Percentiles rank a stretch among this genome's conserved stretches.
These are phyloP conservation scores for Trypanosoma vivax DNA, from an alignment of 208 protist species.

Conservation along the genomic window DNA sequence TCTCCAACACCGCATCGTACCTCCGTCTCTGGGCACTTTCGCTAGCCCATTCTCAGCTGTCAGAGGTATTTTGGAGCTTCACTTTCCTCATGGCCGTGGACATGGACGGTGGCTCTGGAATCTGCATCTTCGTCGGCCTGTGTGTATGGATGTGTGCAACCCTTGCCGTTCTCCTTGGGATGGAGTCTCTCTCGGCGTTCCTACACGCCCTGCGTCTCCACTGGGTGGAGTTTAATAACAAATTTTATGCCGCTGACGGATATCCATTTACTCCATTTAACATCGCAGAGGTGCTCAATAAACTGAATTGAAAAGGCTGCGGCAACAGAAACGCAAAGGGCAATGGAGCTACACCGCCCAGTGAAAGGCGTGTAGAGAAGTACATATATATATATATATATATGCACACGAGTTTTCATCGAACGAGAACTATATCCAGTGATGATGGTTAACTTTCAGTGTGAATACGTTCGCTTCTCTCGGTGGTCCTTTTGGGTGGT, in stretches of 20 bases:
- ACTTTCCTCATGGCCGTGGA: conserved; percentile 62
- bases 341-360: not conserved
- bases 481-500: no score
- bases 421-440: no score
- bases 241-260: conserved; percentile 95
- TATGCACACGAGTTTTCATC: not conserved
- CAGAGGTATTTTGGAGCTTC: conserved; percentile 90
- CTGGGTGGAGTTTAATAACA: conserved; percentile 98
- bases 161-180: conserved; percentile 95
- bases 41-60: conserved; percentile 97
- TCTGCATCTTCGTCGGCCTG: conserved; percentile 91
- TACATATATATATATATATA: conserved; percentile 1
- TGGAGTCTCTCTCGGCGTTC: conserved; percentile 99
- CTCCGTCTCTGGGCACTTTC: conserved; percentile 99
- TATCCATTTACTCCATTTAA: conserved; percentile 88
- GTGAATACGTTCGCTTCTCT: no score
- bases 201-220: conserved; percentile 98
- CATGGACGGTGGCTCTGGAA: conserved; percentile 43
- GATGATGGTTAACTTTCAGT: no score
- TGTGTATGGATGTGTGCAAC: conserved; percentile 92
- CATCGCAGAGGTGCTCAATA: conserved; percentile 53
- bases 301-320: conserved; percentile 12
- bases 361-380: not conserved
- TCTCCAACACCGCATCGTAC: conserved; percentile 99
- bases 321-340: not conserved